Percentiles rank a stretch among this genome's conserved stretches.
phyloP scores from a whole-genome alignment of 176 grass and related monocot genomes.

The Oryza nivara region DNA sequence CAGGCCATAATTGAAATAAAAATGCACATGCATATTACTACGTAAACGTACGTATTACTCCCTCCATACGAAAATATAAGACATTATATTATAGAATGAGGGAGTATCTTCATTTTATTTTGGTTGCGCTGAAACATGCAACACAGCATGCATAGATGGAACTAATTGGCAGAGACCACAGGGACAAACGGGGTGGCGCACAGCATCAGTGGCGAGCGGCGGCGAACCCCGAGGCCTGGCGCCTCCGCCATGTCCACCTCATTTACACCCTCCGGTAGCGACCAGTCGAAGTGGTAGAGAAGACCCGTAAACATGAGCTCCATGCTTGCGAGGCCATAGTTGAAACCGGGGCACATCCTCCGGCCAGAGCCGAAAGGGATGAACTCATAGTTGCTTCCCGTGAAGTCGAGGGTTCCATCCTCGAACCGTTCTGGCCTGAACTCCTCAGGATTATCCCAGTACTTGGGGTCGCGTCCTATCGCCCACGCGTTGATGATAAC shows the following conservation, averaged over 20 bases:
- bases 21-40: too few species aligned
- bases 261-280: conserved; percentile 10
- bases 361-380: conserved; percentile 12
- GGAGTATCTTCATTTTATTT: too few species aligned
- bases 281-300: conserved; percentile 26
- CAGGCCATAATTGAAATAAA: too few species aligned
- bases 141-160: too few species aligned
- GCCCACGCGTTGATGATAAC: neutral
- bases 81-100: too few species aligned
- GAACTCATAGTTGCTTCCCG: conserved; percentile 27
- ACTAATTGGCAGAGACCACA: neutral
- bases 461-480: neutral
- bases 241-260: conserved; percentile 25
- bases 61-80: too few species aligned
- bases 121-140: too few species aligned
- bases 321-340: neutral
- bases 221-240: neutral
- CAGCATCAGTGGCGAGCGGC: neutral
- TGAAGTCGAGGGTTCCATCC: conserved; percentile 13
- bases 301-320: neutral
- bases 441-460: conserved; percentile 25
- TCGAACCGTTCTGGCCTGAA: conserved; percentile 37
- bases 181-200: neutral
- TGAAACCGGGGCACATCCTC: neutral
- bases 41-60: too few species aligned